phyloP scores from a whole-genome alignment of 169 alveolate species.

The Plasmodium falciparum region DNA sequence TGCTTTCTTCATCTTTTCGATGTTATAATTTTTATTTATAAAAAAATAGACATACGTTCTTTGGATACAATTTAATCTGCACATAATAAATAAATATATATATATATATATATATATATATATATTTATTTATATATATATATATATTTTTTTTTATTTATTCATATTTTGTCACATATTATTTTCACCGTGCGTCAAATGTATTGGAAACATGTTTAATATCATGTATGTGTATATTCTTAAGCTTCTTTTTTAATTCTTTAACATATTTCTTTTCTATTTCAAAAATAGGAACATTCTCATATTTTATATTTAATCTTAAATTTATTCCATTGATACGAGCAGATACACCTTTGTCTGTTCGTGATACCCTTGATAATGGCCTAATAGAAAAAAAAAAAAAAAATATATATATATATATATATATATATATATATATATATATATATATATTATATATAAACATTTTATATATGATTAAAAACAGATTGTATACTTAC shows the following conservation, averaged over 20 bases:
- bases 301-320: slow-evolving; percentile 30
- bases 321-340: slow-evolving; percentile 67
- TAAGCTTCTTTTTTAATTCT: slow-evolving; percentile 51
- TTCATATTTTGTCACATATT: background rate
- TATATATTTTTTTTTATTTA: background rate
- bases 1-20: slow-evolving; percentile 44
- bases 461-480: too few relatives aligned
- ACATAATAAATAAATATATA: background rate
- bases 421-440: too few relatives aligned
- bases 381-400: slow-evolving; percentile 10
- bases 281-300: slow-evolving; percentile 27
- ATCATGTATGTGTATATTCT: slow-evolving; percentile 48
- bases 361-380: slow-evolving; percentile 70
- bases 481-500: slow-evolving; percentile 11
- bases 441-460: too few relatives aligned
- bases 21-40: slow-evolving; percentile 52
- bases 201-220: slow-evolving; percentile 58
- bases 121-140: background rate
- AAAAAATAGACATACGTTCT: slow-evolving; percentile 71
- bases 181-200: slow-evolving; percentile 69
- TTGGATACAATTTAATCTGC: slow-evolving; percentile 49
- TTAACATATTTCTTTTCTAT: slow-evolving; percentile 40
- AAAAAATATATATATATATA: too few relatives aligned
- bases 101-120: background rate
- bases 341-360: slow-evolving; percentile 76